phyloP scores from a whole-genome alignment of 2,329 filamentous ascomycete species.

The Colletotrichum costaricense region DNA sequence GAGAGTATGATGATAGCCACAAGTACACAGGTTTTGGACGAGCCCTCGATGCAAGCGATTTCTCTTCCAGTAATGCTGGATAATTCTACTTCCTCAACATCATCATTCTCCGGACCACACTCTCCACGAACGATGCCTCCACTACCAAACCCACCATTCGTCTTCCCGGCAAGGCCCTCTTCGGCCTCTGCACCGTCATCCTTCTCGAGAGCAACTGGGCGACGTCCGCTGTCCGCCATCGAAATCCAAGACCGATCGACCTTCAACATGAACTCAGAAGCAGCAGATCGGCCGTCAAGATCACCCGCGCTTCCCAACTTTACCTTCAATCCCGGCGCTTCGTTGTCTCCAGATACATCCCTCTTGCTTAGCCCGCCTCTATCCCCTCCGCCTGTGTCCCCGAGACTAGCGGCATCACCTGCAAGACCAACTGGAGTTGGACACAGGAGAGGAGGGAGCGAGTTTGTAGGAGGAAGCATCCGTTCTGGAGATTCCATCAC shows the following conservation, averaged over 20 bases:
- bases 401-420: constrained; percentile 63
- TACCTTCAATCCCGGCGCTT: constrained; percentile 65
- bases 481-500: constrained; percentile 68
- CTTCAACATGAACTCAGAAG: constrained; percentile 44
- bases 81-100: constrained; percentile 39
- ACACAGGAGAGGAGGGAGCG: constrained; percentile 84
- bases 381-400: constrained; percentile 59
- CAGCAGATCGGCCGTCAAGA: constrained; percentile 40
- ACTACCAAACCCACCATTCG: constrained; percentile 72
- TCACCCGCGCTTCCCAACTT: constrained; percentile 64
- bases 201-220: constrained; percentile 59
- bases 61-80: constrained; percentile 44
- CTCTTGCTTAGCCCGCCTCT: constrained; percentile 65
- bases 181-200: constrained; percentile 60
- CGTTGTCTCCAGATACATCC: constrained; percentile 46
- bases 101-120: constrained; percentile 41
- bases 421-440: constrained; percentile 73
- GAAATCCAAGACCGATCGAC: constrained; percentile 53
- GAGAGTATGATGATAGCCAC: constrained; percentile 46
- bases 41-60: constrained; percentile 39
- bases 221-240: constrained; percentile 65
- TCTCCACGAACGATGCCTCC: constrained; percentile 53
- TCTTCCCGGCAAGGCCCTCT: constrained; percentile 66
- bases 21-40: constrained; percentile 28
- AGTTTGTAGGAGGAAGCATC: constrained; percentile 83